These are phyloP conservation scores for Fraxinus baroniana DNA, from an alignment of 305 asterid species.

Conservation along the genomic window DNA sequence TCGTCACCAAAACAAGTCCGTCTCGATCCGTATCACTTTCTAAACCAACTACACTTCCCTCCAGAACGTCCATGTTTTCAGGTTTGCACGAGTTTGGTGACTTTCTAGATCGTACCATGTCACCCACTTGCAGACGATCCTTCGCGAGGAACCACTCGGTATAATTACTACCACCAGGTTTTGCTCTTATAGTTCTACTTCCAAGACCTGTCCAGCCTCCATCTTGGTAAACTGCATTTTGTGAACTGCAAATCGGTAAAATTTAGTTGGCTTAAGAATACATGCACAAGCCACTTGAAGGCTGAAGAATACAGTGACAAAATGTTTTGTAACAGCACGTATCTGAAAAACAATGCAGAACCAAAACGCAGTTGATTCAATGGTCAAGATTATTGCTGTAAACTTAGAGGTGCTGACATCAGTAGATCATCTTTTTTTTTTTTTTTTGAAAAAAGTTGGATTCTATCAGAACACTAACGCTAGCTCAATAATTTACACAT, in stretches of 20 bases:
- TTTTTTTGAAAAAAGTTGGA: not conserved
- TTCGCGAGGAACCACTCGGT: slow-evolving; percentile 80
- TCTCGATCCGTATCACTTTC: slow-evolving; percentile 65
- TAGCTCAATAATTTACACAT: not conserved
- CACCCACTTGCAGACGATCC: slow-evolving; percentile 80
- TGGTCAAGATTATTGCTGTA: not conserved
- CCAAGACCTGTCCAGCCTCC: slow-evolving; percentile 55
- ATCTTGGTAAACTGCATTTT: slow-evolving; percentile 45
- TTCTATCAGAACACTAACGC: not conserved
- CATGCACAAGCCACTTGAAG: not conserved
- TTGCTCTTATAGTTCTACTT: slow-evolving; percentile 50
- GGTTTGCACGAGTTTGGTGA: slow-evolving; percentile 59
- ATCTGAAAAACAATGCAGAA: not conserved
- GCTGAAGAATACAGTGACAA: not conserved
- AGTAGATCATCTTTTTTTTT: not conserved
- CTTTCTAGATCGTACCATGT: slow-evolving; percentile 75
- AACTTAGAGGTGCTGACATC: not conserved
- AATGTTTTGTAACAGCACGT: not conserved
- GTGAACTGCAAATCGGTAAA: slow-evolving; percentile 54
- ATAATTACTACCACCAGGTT: slow-evolving; percentile 50
- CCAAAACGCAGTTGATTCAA: not conserved
- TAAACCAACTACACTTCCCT: slow-evolving; percentile 75
- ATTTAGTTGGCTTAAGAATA: not conserved
- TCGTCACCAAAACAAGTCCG: slow-evolving; percentile 74
- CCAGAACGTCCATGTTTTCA: slow-evolving; percentile 73